Conservation (phyloP, 176 grass and related monocot species). For the Aegilops speltoides region DNA sequence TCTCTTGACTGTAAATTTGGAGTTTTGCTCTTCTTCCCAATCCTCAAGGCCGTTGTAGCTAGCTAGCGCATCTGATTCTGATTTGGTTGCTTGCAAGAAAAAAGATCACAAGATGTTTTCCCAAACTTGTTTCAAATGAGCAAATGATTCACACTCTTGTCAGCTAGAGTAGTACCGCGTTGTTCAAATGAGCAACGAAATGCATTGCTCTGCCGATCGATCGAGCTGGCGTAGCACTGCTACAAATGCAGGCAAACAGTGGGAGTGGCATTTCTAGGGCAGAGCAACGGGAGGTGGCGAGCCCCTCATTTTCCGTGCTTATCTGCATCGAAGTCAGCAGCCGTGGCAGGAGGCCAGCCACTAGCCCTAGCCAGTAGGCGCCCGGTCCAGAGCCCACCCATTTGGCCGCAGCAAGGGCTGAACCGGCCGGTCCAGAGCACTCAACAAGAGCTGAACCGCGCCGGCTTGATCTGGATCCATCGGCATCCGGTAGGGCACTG, state of each 20-base stretch:
- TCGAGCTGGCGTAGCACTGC: no score
- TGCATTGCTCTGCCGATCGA: neutral
- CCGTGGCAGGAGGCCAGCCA: neutral
- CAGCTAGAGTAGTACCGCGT: no score
- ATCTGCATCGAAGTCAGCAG: slow-evolving; percentile 46
- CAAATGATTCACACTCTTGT: no score
- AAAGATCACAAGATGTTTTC: neutral
- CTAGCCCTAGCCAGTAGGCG: neutral
- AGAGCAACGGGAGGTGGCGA: slow-evolving; percentile 13
- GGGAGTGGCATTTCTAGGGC: slow-evolving; percentile 13
- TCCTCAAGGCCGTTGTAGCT: neutral
- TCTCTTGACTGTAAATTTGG: slow-evolving; percentile 49
- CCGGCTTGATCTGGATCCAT: slow-evolving; percentile 50
- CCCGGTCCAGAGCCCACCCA: neutral
- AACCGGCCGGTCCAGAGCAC: no score
- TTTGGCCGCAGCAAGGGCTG: no score
- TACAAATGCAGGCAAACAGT: no score
- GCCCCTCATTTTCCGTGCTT: slow-evolving; percentile 9
- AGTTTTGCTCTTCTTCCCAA: slow-evolving; percentile 36
- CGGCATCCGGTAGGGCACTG: slow-evolving; percentile 29
- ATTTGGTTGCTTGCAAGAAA: slow-evolving; percentile 18
- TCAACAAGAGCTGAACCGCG: no score
- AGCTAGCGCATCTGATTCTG: neutral
- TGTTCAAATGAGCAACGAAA: neutral
- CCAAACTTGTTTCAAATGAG: no score